phyloP scores from a whole-genome alignment of 2,329 filamentous ascomycete genomes.

The Xylariaceae sp. region DNA sequence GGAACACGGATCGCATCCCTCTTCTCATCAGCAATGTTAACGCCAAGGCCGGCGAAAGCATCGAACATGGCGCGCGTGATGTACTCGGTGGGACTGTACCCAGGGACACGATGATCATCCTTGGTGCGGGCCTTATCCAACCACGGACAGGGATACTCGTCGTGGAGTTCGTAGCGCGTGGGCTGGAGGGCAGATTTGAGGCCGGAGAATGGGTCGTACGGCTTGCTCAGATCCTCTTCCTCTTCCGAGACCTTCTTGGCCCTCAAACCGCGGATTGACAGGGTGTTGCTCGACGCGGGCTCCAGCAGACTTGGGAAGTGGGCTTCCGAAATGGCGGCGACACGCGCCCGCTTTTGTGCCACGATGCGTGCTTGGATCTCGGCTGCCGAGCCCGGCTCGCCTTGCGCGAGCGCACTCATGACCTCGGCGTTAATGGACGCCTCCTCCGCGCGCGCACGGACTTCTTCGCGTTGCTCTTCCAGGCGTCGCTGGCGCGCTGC shows the following conservation, averaged over 20 bases:
- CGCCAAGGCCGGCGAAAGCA: slow-evolving; percentile 82
- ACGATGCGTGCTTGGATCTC: slow-evolving; percentile 57
- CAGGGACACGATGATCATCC: slow-evolving; percentile 65
- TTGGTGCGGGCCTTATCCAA: slow-evolving; percentile 64
- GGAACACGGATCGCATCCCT: slow-evolving; percentile 35
- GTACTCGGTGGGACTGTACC: slow-evolving; percentile 80
- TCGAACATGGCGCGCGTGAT: slow-evolving; percentile 77
- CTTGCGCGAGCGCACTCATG: slow-evolving; percentile 63
- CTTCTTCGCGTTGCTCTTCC: slow-evolving; percentile 62
- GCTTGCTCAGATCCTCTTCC: slow-evolving; percentile 60
- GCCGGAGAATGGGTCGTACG: slow-evolving; percentile 87
- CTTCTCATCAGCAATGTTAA: slow-evolving; percentile 80
- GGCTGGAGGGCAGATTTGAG: slow-evolving; percentile 50
- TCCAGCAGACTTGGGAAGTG: slow-evolving; percentile 26
- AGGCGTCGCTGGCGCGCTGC: slow-evolving; percentile 59
- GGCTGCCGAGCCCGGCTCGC: slow-evolving; percentile 56
- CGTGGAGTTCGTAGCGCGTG: slow-evolving; percentile 64
- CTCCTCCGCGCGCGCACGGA: slow-evolving; percentile 62
- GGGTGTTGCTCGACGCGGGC: slow-evolving; percentile 35
- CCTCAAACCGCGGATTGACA: slow-evolving; percentile 78
- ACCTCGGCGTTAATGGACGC: slow-evolving; percentile 63
- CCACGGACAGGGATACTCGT: slow-evolving; percentile 69
- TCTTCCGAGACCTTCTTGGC: slow-evolving; percentile 50
- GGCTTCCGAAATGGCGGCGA: slow-evolving; percentile 43
- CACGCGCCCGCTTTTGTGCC: slow-evolving; percentile 69